Conservation (phyloP, 148 eudicot species). For the Silene uniflora region DNA sequence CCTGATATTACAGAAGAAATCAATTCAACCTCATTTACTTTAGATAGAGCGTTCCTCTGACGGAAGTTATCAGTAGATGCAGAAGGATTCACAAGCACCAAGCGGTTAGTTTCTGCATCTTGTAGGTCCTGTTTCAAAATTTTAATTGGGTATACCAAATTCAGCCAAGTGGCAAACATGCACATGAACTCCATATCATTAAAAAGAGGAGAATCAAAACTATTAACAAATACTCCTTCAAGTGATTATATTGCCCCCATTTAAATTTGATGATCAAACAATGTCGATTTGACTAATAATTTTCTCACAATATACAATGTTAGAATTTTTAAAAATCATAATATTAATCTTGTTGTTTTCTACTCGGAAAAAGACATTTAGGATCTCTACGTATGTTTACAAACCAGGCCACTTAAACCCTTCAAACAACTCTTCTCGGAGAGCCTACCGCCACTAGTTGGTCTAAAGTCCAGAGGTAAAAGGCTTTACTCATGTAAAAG, state of each 20-base stretch:
- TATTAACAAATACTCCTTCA: not conserved
- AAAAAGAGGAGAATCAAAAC: not conserved
- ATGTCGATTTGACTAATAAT: too few relatives aligned
- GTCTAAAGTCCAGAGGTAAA: not conserved
- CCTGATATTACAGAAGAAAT: slow-evolving; percentile 74
- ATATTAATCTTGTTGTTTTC: too few relatives aligned
- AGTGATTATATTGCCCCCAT: too few relatives aligned
- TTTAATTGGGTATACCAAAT: not conserved
- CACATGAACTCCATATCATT: not conserved
- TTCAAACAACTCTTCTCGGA: not conserved
- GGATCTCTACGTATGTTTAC: not conserved
- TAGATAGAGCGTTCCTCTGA: slow-evolving; percentile 45
- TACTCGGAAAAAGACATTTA: too few relatives aligned
- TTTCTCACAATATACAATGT: too few relatives aligned
- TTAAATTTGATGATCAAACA: too few relatives aligned
- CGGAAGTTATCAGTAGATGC: slow-evolving; percentile 28
- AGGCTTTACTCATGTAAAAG: not conserved
- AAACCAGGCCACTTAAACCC: not conserved
- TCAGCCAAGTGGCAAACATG: not conserved
- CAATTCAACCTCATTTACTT: slow-evolving; percentile 57
- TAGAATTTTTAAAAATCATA: too few relatives aligned
- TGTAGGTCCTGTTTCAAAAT: slow-evolving; percentile 40
- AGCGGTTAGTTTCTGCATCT: slow-evolving; percentile 37
- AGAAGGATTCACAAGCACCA: slow-evolving; percentile 63
- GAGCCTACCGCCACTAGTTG: not conserved